phyloP scores from a whole-genome alignment of 106 monocot species.

The Triglochin maritima region DNA sequence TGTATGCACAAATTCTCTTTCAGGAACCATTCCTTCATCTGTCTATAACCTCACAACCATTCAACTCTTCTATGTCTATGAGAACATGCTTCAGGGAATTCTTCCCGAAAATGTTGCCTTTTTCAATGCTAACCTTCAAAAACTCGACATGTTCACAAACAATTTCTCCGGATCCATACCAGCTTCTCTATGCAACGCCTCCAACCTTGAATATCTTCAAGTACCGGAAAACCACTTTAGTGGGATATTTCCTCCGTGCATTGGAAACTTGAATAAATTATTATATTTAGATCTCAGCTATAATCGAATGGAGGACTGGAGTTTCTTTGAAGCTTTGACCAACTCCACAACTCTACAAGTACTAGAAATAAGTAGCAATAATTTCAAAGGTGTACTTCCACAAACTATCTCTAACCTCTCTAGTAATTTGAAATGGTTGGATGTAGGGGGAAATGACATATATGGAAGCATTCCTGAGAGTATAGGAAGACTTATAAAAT shows the following conservation, averaged over 20 bases:
- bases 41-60: too few relatives aligned
- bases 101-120: too few relatives aligned
- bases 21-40: too few relatives aligned
- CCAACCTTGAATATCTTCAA: constrained; percentile 1
- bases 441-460: background rate
- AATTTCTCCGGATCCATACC: constrained; percentile 22
- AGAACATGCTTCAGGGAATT: too few relatives aligned
- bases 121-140: too few relatives aligned
- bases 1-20: too few relatives aligned
- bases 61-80: too few relatives aligned
- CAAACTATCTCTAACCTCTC: constrained; percentile 11
- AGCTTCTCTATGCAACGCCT: constrained; percentile 6
- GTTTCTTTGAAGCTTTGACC: constrained; percentile 6
- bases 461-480: constrained; percentile 8
- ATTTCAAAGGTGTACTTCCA: constrained; percentile 2
- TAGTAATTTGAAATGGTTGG: background rate
- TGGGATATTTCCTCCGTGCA: constrained; percentile 1
- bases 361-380: background rate
- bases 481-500: background rate
- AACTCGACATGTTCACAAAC: too few relatives aligned
- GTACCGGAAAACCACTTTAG: background rate
- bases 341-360: background rate
- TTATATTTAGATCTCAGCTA: background rate
- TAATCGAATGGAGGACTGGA: constrained; percentile 12
- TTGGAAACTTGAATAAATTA: background rate